These are phyloP conservation scores for Endoconidiophora laricicola DNA, from an alignment of 2,329 filamentous ascomycete species.

Conservation along the genomic window DNA sequence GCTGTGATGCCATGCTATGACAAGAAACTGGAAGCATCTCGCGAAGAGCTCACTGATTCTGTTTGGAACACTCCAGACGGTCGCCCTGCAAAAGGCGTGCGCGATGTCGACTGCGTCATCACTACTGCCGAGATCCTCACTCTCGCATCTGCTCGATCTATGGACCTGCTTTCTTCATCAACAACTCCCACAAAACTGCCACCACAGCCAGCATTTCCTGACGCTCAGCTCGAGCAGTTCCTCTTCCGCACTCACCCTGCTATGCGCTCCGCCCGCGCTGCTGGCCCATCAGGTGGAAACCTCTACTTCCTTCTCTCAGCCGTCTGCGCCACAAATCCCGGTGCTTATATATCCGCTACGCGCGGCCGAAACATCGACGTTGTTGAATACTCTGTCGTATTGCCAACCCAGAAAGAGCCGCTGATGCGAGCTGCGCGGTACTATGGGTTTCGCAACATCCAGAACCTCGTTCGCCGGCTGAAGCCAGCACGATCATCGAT, in stretches of 20 bases:
- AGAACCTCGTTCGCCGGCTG: slow-evolving; percentile 84
- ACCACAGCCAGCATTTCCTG: slow-evolving; percentile 51
- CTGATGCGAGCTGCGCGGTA: slow-evolving; percentile 74
- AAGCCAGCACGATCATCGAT: slow-evolving; percentile 65
- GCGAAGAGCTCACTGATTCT: slow-evolving; percentile 73
- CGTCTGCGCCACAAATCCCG: slow-evolving; percentile 53
- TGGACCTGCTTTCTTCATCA: slow-evolving; percentile 46
- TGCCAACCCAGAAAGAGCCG: slow-evolving; percentile 33
- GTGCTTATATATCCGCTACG: slow-evolving; percentile 51
- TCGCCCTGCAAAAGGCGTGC: slow-evolving; percentile 37
- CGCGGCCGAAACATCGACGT: slow-evolving; percentile 84
- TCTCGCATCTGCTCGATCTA: slow-evolving; percentile 62
- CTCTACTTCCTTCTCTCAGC: slow-evolving; percentile 69
- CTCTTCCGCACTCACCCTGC: slow-evolving; percentile 40
- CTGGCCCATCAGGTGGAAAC: slow-evolving; percentile 78
- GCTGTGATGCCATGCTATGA: slow-evolving; percentile 98
- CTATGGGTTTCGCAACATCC: slow-evolving; percentile 96
- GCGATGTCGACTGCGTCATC: slow-evolving; percentile 96
- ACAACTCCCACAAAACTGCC: slow-evolving; percentile 34
- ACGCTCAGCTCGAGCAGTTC: slow-evolving; percentile 51
- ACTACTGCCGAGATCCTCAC: slow-evolving; percentile 89
- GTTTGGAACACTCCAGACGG: slow-evolving; percentile 44
- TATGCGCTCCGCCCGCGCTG: slow-evolving; percentile 30
- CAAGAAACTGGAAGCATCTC: slow-evolving; percentile 92
- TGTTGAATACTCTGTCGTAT: slow-evolving; percentile 58